Conservation (phyloP, 805 yeast genomes). For the Hanseniaspora meyeri region DNA sequence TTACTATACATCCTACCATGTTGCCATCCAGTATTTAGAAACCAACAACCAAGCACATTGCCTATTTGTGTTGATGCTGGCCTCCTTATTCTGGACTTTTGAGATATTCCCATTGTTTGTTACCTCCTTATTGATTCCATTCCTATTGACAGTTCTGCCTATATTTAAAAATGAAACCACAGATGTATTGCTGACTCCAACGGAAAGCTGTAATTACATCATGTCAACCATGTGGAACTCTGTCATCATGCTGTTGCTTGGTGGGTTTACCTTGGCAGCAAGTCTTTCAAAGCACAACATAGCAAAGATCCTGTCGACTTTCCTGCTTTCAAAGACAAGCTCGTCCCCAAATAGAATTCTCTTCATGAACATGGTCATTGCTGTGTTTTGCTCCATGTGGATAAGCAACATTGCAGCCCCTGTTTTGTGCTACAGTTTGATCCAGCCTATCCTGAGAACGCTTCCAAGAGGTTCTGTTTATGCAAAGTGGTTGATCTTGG, state of each 20-base stretch:
- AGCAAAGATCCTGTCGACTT: slow-evolving; percentile 75
- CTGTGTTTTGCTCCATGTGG: slow-evolving; percentile 85
- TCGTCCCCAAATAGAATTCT: slow-evolving; percentile 69
- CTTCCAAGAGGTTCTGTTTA: slow-evolving; percentile 67
- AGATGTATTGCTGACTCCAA: slow-evolving; percentile 43
- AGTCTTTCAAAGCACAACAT: slow-evolving; percentile 83
- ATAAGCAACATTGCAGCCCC: slow-evolving; percentile 97
- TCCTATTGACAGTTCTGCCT: slow-evolving; percentile 59
- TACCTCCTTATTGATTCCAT: slow-evolving; percentile 73
- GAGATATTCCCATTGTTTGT: slow-evolving; percentile 86
- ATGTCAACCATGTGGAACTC: slow-evolving; percentile 91
- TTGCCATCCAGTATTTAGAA: slow-evolving; percentile 42
- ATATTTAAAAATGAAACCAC: slow-evolving; percentile 49
- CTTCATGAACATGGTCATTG: slow-evolving; percentile 72
- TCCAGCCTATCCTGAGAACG: slow-evolving; percentile 79
- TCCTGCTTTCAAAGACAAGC: slow-evolving; percentile 71
- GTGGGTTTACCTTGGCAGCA: slow-evolving; percentile 92
- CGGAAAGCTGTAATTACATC: slow-evolving; percentile 56
- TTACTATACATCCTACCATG: slow-evolving; percentile 33
- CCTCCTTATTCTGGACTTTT: slow-evolving; percentile 89
- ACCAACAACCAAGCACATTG: slow-evolving; percentile 61
- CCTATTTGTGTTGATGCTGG: slow-evolving; percentile 66
- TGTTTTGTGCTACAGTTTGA: slow-evolving; percentile 77
- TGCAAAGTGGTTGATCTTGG: slow-evolving; percentile 73
- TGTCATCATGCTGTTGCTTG: slow-evolving; percentile 74